Conservation (phyloP, 2,329 filamentous ascomycete genomes). For the Madurella mycetomatis region DNA sequence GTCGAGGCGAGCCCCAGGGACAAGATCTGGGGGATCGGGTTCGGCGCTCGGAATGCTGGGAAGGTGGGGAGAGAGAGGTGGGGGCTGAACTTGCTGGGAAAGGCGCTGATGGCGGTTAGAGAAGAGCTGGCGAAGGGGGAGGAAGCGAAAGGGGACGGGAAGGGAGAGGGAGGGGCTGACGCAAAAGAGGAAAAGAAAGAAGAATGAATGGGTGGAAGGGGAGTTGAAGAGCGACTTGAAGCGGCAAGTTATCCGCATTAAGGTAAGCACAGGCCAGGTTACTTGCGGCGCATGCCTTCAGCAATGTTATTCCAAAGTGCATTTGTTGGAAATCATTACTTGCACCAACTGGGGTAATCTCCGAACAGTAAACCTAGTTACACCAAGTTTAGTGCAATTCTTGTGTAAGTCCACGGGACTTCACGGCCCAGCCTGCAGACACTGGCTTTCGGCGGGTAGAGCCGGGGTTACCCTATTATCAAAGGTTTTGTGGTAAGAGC, state of each 20-base stretch:
- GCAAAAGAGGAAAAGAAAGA: neutral
- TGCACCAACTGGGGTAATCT: too few species aligned
- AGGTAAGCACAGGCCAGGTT: too few species aligned
- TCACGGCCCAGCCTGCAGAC: too few species aligned
- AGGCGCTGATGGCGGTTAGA: conserved; percentile 56
- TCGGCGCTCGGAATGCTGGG: conserved; percentile 46
- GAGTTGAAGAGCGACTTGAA: neutral
- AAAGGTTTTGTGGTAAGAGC: too few species aligned
- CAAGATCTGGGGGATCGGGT: conserved; percentile 64
- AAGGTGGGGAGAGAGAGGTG: conserved; percentile 42
- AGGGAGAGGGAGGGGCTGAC: conserved; percentile 6
- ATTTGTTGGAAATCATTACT: too few species aligned
- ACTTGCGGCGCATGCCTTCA: too few species aligned
- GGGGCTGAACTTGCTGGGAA: conserved; percentile 63
- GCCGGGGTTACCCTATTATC: too few species aligned
- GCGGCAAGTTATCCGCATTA: neutral
- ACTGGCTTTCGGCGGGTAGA: too few species aligned
- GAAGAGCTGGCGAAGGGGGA: conserved; percentile 40
- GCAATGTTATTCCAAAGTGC: too few species aligned
- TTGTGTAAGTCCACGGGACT: too few species aligned
- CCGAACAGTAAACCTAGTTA: too few species aligned
- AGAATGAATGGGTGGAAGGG: neutral
- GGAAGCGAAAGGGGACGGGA: neutral
- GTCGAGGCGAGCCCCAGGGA: conserved; percentile 60
- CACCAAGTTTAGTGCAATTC: too few species aligned